These are phyloP conservation scores for Phellopilus nigrolimitatus DNA, from an alignment of 1,284 basidiomycete species.

Conservation along the genomic window DNA sequence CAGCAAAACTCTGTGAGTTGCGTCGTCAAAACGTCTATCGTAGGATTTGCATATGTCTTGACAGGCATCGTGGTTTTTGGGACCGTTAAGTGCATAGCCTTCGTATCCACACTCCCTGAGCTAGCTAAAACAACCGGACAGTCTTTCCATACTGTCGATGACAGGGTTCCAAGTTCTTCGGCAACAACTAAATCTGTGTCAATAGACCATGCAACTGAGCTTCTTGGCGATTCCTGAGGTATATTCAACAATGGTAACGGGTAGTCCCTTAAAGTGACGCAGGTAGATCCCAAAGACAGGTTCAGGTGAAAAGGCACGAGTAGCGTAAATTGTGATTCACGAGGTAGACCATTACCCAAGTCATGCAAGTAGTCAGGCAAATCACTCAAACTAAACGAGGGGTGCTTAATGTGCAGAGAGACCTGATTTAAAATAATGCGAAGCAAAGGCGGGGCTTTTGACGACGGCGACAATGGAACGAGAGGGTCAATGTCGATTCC, in stretches of 20 bases:
- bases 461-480: slow-evolving; percentile 32
- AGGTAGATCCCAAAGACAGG: slow-evolving; percentile 62
- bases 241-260: slow-evolving; percentile 67
- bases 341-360: slow-evolving; percentile 68
- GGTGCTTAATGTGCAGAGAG: slow-evolving; percentile 53
- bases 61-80: slow-evolving; percentile 96
- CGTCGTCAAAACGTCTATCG: slow-evolving; percentile 61
- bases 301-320: slow-evolving; percentile 81
- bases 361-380: slow-evolving; percentile 69
- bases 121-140: slow-evolving; percentile 57
- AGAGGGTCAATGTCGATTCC: slow-evolving; percentile 29
- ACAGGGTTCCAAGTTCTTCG: slow-evolving; percentile 78
- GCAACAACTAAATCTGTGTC: slow-evolving; percentile 83
- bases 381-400: slow-evolving; percentile 54
- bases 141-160: slow-evolving; percentile 71
- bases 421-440: slow-evolving; percentile 66
- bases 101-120: slow-evolving; percentile 48
- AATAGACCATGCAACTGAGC: slow-evolving; percentile 54
- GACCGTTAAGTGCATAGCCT: slow-evolving; percentile 60
- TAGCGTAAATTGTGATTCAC: slow-evolving; percentile 71
- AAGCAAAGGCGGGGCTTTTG: slow-evolving; percentile 66
- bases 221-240: slow-evolving; percentile 38
- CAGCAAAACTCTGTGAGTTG: slow-evolving; percentile 78
- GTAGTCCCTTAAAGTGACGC: slow-evolving; percentile 76
- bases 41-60: slow-evolving; percentile 85